Base-by-base conservation (phyloP, 1,139 yeast genomes). In the Hemisphaericaspora xylofermentans region DNA sequence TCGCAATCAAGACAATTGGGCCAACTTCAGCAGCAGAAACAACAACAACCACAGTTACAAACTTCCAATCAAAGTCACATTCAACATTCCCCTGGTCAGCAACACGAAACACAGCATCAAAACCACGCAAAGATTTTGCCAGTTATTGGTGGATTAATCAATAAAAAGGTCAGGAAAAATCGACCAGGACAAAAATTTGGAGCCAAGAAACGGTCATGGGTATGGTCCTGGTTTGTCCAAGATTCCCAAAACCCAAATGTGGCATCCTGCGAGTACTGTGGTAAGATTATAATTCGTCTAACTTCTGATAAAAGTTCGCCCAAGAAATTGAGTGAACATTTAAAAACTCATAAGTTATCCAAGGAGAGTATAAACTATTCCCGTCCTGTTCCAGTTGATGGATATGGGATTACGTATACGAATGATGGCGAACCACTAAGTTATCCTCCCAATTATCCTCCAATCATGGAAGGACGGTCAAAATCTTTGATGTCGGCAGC, bases 161-260 rank as follows among this genome's bases (percentile, higher is more conserved):
- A 7, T 5, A 56, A 54, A 39, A 59, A 53, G 40, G 64, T 57
- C 36, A 60, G 74, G 15, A 60, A 58, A 40, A 73, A 73, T 49
- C 60, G 70, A 42, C 79, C 80, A 1, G 79, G 79, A 2, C 78
- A 71, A 48, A 72, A 67, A 47, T 76, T 76, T 47, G 83, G 83
- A 12, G 82, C 82, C 13, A 76, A 75, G 49, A 77, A 77, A 64
- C 72, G 71, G 51, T 75, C 79, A 28, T 78, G 83, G 83, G 82
- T 78, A 4, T 78, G 84, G 84, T 58, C 71, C 25, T 78, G 83
- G 82, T 78, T 78, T 49, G 65, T 65, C 14, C 83, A 78, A 50
- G 81, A 78, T 53, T 53, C 60, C 9, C 52, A 50, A 16, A 74
- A 78, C 51, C 68, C 74, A 38, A 76, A 77, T 45, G 49, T 74